These are phyloP conservation scores for Penicillium sp. DNA, from an alignment of 2,329 filamentous ascomycete genomes.

Conservation along the genomic window DNA sequence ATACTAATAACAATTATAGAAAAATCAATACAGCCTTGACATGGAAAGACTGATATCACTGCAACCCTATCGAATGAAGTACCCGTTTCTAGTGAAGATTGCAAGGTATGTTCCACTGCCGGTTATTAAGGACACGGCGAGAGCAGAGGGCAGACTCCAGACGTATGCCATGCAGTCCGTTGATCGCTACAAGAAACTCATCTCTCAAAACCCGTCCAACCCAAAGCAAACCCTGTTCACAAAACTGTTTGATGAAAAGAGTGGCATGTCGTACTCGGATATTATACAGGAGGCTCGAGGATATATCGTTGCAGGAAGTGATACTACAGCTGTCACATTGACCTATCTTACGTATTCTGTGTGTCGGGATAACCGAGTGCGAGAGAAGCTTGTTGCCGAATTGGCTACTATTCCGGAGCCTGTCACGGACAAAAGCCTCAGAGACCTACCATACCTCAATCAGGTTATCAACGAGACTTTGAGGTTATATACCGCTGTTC, in stretches of 20 bases:
- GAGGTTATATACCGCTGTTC: slow-evolving; percentile 38
- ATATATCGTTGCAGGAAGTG: slow-evolving; percentile 52
- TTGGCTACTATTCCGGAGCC: slow-evolving; percentile 14
- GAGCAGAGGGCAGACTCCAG: slow-evolving; percentile 17
- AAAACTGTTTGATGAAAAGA: slow-evolving; percentile 24
- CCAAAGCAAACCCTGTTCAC: slow-evolving; percentile 28
- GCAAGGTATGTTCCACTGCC: slow-evolving; percentile 22
- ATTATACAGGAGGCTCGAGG: slow-evolving; percentile 40
- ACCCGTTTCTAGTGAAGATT: slow-evolving; percentile 21
- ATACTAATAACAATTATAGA: slow-evolving; percentile 23
- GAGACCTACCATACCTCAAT: slow-evolving; percentile 33
- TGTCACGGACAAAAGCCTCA: slow-evolving; percentile 40
- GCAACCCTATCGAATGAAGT: slow-evolving; percentile 22
- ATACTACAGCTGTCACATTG: slow-evolving; percentile 51
- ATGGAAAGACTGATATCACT: slow-evolving; percentile 26
- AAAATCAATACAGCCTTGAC: slow-evolving; percentile 43
- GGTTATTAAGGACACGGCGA: slow-evolving; percentile 17
- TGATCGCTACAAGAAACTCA: slow-evolving; percentile 19
- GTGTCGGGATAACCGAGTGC: slow-evolving; percentile 14
- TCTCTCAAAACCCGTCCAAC: slow-evolving; percentile 13
- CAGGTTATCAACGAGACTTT: slow-evolving; percentile 34
- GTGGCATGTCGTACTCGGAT: slow-evolving; percentile 31
- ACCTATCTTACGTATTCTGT: slow-evolving; percentile 41
- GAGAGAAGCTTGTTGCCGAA: slow-evolving; percentile 18
- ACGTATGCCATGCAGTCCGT: slow-evolving; percentile 25